Conservation (phyloP, 2,329 filamentous ascomycete species). For the Ceratocystis albifundus region DNA sequence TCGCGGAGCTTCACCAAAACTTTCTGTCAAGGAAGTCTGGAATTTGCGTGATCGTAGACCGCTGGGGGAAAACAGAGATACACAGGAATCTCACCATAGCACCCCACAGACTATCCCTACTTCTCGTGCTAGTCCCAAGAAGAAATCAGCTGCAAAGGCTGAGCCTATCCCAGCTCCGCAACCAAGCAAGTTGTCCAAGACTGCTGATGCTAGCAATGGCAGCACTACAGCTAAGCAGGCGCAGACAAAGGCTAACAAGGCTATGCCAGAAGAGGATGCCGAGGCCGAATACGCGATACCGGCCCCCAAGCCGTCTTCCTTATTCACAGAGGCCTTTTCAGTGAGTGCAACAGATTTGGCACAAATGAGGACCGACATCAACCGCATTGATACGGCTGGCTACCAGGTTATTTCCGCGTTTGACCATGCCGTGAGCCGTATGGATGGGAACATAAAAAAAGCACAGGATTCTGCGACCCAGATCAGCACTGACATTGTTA, state of each 20-base stretch:
- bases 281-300: conserved; percentile 3
- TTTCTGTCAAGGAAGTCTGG: background rate
- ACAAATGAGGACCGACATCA: conserved; percentile 28
- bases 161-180: conserved; percentile 22
- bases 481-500: conserved; percentile 27
- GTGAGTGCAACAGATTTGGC: conserved; percentile 11
- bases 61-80: background rate
- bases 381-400: conserved; percentile 32
- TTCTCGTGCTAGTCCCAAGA: conserved; percentile 27
- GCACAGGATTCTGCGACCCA: conserved; percentile 28
- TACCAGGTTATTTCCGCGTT: conserved; percentile 32
- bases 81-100: background rate
- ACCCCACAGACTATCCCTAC: background rate
- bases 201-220: background rate
- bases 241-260: background rate
- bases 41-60: conserved; percentile 8
- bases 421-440: conserved; percentile 30
- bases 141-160: conserved; percentile 30
- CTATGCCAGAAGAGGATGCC: background rate
- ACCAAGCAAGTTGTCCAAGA: conserved; percentile 10
- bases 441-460: conserved; percentile 31
- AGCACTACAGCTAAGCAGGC: background rate
- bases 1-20: background rate
- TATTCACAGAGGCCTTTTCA: conserved; percentile 4
- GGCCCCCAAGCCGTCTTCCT: background rate